Base-by-base conservation (phyloP, 352 stramenopile species). In the Pythium vanterpoolii region DNA sequence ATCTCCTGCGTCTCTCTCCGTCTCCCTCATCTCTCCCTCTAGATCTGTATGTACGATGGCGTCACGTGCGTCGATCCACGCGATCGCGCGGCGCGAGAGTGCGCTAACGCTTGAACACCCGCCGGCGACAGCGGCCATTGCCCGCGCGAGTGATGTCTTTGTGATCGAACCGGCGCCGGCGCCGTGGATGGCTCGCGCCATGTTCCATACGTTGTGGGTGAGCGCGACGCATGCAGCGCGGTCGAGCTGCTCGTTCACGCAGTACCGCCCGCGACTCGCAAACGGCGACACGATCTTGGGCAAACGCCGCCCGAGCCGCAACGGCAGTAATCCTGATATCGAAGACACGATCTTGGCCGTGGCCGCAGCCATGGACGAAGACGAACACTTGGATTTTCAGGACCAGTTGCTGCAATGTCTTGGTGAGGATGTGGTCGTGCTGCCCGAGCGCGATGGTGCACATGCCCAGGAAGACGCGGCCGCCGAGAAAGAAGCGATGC, bases 161-260 rank as follows among this genome's bases (percentile, higher is more conserved):
- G 36, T 14, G 44, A 10, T 55, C 11, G 48, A 60, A 28, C 19
- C 39, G 24, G n/a, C 48, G 31, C 21, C 26, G 56, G 63, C 78
- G 56, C 77, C 75, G 23, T 91, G 78, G 79, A 89, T 91, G 79
- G 68, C 75, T 6, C 60, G 61, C 4, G 82, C 82, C 57, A 68
- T 88, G 23, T 91, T 88, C 69, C 59, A 83, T 10, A 83, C 72
- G 43, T 65, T 91, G 43, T 91, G 82, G 82, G 56, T 66, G 1
- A 74, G 73, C 49, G 79, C 82, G 46, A 83, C 73, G n/a, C 59
- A 62, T 24, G 70, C 83, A 28, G 66, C 79, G 56, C 73, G 74
- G 36, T 78, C 76, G 33, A 87, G 75, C 51, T 89, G 79, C 54
- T 77, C 74, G 44, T 86, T 91, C 55, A 87, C 72, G 19, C 68